Evolutionary conservation across 306 rosid species (phyloP), one percentile per base, ranked within the genome.

Genomic region (Vigna angularis): DNA sequence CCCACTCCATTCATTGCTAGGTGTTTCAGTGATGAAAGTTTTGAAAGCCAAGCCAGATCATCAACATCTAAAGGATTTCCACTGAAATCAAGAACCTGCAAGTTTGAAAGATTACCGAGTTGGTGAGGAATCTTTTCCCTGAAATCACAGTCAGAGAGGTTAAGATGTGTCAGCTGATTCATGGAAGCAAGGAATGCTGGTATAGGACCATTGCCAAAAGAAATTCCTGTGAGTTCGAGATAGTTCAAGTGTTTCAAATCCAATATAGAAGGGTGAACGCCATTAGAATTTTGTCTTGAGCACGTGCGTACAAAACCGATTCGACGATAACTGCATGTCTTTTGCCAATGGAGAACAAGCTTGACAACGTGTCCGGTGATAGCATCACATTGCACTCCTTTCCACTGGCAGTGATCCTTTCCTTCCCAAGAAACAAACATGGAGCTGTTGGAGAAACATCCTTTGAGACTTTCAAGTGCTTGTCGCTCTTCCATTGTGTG

Each of bases 31-130:
- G 71, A 66, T 20, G n/a, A 9, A 40, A 66, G 71, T 12, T 66
- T 42, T 4, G 71, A 66, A 12, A 66, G 30, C 71, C 71, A 66
- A 66, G 28, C 34, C 10, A 66, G 0, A 6, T 66, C 71, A 42
- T 20, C 32, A 42, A 6, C 32, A 38, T 18, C 12, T 11, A 66
- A 18, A 44, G 16, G 18, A 42, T 65, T 32, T 66, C 6, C 26
- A 4, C 79, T 48, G 32, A 62, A 48, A 70, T 26, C 73, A 57
- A 78, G 80, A 78, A 13, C 53, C 10, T 12, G 45, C 68, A 64
- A 16, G 63, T 52, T 73, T 10, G 40, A 18, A 20, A 66, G 72
- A 44, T 66, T 66, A 22, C 55, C 53, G 44, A 66, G 38, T 44
- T 45, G 53, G 34, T 18, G 32, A 66, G 52, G 71, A 66, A 42